Percentiles rank a stretch among this genome's conserved stretches.
phyloP scores from a whole-genome alignment of 2,329 filamentous ascomycete genomes.

The Trichothecium sympodiale region DNA sequence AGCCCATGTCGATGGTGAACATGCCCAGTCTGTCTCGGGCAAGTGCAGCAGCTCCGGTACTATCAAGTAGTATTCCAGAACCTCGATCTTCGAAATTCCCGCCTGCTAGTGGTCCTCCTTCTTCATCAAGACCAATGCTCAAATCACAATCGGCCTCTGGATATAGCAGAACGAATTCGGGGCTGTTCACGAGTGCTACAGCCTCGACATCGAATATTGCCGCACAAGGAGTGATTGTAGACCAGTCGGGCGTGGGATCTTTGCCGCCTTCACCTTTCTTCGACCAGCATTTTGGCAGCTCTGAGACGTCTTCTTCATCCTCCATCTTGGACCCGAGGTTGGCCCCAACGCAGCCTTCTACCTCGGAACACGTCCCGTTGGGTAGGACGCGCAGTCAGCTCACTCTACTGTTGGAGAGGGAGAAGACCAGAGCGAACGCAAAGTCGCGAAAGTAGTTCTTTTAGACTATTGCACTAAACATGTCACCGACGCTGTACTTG shows the following conservation, averaged over 20 bases:
- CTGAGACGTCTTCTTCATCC: constrained; percentile 10
- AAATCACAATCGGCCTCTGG: constrained; percentile 18
- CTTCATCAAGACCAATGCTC: constrained; percentile 12
- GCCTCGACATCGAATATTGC: constrained; percentile 29
- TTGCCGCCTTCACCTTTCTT: constrained; percentile 16
- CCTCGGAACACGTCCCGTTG: constrained; percentile 33
- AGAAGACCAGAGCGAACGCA: constrained; percentile 19
- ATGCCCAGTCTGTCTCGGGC: too few species aligned
- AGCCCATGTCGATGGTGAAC: too few species aligned
- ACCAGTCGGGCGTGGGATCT: constrained; percentile 21
- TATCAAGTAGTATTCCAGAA: neutral
- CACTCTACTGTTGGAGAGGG: constrained; percentile 43
- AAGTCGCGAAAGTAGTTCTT: too few species aligned
- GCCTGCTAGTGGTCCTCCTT: too few species aligned
- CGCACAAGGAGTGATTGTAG: constrained; percentile 32
- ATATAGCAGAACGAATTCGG: constrained; percentile 3
- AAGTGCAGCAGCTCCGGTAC: too few species aligned
- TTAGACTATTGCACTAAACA: too few species aligned
- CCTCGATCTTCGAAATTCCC: constrained; percentile 6
- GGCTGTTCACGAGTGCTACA: constrained; percentile 22
- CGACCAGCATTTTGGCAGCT: constrained; percentile 10
- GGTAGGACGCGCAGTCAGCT: constrained; percentile 52
- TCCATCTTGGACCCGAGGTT: constrained; percentile 26
- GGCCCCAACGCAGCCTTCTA: constrained; percentile 37
- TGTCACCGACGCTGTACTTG: too few species aligned